Conservation (phyloP, 768 basidiomycete species). For the Multifurca ochricompacta region DNA sequence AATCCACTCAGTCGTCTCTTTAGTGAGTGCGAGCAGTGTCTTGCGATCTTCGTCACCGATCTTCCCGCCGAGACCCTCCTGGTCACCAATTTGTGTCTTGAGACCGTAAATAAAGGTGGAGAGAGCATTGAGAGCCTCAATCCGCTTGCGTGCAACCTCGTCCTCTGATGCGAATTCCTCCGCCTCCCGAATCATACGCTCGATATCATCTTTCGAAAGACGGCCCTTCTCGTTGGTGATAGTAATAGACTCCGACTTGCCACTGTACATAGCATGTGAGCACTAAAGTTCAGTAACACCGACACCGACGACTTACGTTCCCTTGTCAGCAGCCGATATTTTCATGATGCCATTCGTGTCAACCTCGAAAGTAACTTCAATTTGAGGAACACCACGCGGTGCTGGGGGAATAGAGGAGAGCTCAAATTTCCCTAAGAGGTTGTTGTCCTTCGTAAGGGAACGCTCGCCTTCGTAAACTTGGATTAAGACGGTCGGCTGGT, state of each 20-base stretch:
- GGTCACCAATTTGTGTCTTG: conserved; percentile 80
- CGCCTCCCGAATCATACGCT: conserved; percentile 91
- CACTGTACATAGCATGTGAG: conserved; percentile 34
- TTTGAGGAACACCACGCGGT: conserved; percentile 94
- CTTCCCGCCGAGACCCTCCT: conserved; percentile 89
- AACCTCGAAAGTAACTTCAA: conserved; percentile 94
- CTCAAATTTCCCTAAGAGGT: conserved; percentile 95
- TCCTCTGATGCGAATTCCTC: conserved; percentile 85
- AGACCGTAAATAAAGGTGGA: conserved; percentile 81
- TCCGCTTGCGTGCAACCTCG: conserved; percentile 68
- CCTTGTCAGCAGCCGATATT: conserved; percentile 89
- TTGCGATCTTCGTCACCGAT: conserved; percentile 75
- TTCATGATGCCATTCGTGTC: conserved; percentile 96
- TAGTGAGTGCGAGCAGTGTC: conserved; percentile 70
- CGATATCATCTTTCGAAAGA: conserved; percentile 56
- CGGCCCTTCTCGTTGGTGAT: conserved; percentile 97
- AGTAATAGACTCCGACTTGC: conserved; percentile 83
- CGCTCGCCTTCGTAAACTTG: conserved; percentile 99
- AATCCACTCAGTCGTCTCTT: conserved; percentile 89
- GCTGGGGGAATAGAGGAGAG: conserved; percentile 88
- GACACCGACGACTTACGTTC: conserved; percentile 45
- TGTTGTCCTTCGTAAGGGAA: conserved; percentile 96
- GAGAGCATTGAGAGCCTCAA: conserved; percentile 76
- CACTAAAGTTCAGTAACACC: background rate
- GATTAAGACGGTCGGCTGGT: conserved; percentile 92